Conservation (phyloP, 352 stramenopile genomes). For the Pythium biforme region DNA sequence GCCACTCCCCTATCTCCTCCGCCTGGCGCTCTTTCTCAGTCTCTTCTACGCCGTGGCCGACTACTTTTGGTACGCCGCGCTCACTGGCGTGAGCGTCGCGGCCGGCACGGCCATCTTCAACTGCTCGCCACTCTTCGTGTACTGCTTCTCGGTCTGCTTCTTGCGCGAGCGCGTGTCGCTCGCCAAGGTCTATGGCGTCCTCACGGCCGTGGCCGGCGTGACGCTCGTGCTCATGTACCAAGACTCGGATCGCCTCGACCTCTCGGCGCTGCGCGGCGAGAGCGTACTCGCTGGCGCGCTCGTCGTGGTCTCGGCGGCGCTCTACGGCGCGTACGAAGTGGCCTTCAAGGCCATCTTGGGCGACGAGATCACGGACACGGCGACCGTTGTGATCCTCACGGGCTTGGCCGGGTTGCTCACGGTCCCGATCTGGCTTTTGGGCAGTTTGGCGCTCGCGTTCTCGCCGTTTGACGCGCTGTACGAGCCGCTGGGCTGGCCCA, state of each 20-base stretch:
- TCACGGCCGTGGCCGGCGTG: slow-evolving; percentile 44
- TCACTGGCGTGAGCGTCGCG: slow-evolving; percentile 45
- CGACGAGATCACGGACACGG: slow-evolving; percentile 44
- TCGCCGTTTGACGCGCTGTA: slow-evolving; percentile 42
- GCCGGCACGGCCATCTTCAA: slow-evolving; percentile 59
- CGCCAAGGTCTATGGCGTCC: slow-evolving; percentile 42
- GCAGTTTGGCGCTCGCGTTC: slow-evolving; percentile 37
- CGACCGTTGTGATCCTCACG: slow-evolving; percentile 50
- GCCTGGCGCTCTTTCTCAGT: slow-evolving; percentile 39
- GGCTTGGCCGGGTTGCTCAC: slow-evolving; percentile 46
- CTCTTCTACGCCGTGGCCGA: slow-evolving; percentile 49
- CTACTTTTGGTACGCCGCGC: slow-evolving; percentile 62
- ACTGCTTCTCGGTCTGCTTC: slow-evolving; percentile 67
- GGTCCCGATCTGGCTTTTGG: slow-evolving; percentile 44
- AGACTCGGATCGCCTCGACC: slow-evolving; percentile 27
- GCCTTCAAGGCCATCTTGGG: slow-evolving; percentile 37
- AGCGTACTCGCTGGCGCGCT: slow-evolving; percentile 40
- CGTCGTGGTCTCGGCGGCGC: slow-evolving; percentile 42
- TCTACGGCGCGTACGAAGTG: slow-evolving; percentile 57
- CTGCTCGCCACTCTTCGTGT: slow-evolving; percentile 59
- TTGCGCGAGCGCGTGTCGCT: slow-evolving; percentile 39
- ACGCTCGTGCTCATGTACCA: slow-evolving; percentile 48
- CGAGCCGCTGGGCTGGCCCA: slow-evolving; percentile 47
- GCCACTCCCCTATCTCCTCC: slow-evolving; percentile 30
- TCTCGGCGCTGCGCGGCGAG: slow-evolving; percentile 28